phyloP scores from a whole-genome alignment of 768 basidiomycete species.

The Panaeolus cyanescens region DNA sequence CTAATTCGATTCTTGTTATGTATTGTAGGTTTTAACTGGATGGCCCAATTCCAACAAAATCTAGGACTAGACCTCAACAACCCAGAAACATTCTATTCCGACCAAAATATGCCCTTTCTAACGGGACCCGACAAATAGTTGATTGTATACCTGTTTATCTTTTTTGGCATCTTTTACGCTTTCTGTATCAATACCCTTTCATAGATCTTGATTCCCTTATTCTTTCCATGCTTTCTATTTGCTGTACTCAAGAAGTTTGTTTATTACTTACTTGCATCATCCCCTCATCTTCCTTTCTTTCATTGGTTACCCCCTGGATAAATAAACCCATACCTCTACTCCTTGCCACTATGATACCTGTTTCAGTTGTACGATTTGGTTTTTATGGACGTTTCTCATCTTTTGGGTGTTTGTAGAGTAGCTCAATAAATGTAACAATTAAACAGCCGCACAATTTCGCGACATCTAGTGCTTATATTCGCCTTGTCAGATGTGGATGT shows the following conservation, averaged over 20 bases:
- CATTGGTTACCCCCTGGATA: not conserved
- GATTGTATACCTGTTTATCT: not conserved
- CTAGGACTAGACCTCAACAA: conserved; percentile 32
- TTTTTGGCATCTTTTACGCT: not conserved
- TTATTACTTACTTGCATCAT: not conserved
- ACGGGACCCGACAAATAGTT: conserved; percentile 22
- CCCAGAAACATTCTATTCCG: conserved; percentile 17
- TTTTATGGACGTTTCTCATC: conserved; percentile 8
- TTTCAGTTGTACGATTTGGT: conserved; percentile 5
- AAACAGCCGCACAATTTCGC: not conserved
- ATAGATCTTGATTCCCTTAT: not conserved
- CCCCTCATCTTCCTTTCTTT: not conserved
- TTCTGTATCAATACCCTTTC: not conserved
- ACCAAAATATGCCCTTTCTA: conserved; percentile 28
- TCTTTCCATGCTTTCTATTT: not conserved
- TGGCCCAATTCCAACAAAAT: conserved; percentile 41
- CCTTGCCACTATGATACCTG: not conserved
- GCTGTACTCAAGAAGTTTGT: not conserved
- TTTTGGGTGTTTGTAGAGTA: conserved; percentile 5
- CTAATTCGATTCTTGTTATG: not conserved
- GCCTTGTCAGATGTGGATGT: no score
- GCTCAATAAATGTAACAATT: not conserved
- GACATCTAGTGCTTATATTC: not conserved
- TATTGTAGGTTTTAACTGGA: conserved; percentile 37
- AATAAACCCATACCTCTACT: not conserved